phyloP scores from a whole-genome alignment of 768 basidiomycete genomes.

The Pleurotus djamor region DNA sequence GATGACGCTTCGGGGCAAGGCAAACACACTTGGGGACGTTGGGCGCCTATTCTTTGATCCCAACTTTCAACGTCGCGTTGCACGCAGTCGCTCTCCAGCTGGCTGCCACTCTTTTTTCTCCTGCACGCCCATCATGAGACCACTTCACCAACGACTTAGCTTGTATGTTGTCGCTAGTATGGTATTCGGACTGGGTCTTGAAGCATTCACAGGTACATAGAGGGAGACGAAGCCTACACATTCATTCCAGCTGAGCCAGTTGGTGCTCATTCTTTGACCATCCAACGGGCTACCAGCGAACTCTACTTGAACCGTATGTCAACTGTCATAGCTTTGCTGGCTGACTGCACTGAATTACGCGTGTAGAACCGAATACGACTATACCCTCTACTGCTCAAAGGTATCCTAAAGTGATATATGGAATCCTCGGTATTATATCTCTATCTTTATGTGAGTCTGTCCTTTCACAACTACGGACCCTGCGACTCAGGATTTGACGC shows the following conservation, averaged over 20 bases:
- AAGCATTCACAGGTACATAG: constrained; percentile 50
- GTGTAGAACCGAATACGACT: constrained; percentile 49
- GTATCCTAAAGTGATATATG: constrained; percentile 66
- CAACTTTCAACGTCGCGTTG: constrained; percentile 40
- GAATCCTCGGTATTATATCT: constrained; percentile 77
- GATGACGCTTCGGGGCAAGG: constrained; percentile 4
- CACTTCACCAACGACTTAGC: constrained; percentile 71
- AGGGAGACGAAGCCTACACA: constrained; percentile 73
- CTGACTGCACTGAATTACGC: not conserved
- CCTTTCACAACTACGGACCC: not conserved
- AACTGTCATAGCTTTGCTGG: not conserved
- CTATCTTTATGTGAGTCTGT: constrained; percentile 62
- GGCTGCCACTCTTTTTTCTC: constrained; percentile 15
- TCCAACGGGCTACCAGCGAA: constrained; percentile 74
- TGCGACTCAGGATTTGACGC: not conserved
- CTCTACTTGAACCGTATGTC: constrained; percentile 65
- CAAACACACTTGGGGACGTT: constrained; percentile 11
- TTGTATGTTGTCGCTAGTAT: constrained; percentile 40
- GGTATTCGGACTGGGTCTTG: not conserved
- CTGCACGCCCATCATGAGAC: constrained; percentile 50
- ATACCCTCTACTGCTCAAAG: constrained; percentile 55
- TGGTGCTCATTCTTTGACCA: constrained; percentile 64
- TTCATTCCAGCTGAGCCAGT: constrained; percentile 65
- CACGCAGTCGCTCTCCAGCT: constrained; percentile 8
- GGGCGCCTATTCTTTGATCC: constrained; percentile 18